A percentile compares a stretch with the other conserved stretches of the same genome.
Evolutionary conservation across 73 alveolate species (phyloP).

Genomic region (Durusdinium trenchii): DNA sequence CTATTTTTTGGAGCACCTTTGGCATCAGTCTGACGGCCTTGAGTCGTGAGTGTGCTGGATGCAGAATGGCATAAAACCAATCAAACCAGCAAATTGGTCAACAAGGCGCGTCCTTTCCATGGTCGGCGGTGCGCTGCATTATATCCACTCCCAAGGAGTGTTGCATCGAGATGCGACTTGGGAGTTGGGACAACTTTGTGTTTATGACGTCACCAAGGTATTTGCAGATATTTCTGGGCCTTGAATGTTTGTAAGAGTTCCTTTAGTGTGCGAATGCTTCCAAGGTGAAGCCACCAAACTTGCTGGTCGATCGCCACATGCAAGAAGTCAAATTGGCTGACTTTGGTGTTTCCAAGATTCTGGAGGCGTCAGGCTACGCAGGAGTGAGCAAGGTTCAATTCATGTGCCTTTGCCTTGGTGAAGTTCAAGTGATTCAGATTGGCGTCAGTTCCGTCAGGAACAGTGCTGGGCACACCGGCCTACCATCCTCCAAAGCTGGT

Average conservation of each 20-base stretch:
- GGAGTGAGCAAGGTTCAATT: conserved; percentile 6
- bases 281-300: conserved; percentile 85
- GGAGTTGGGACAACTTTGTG: not conserved
- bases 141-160: conserved; percentile 77
- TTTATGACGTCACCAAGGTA: not conserved
- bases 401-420: not conserved
- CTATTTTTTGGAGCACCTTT: conserved; percentile 34
- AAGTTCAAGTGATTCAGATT: not conserved
- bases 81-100: not conserved
- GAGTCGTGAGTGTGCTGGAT: too few relatives aligned
- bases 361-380: conserved; percentile 94
- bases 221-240: not conserved
- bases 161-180: conserved; percentile 86
- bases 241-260: too few relatives aligned
- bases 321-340: conserved; percentile 97
- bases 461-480: conserved; percentile 98
- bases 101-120: conserved; percentile 65
- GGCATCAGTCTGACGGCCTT: too few relatives aligned
- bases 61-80: not conserved
- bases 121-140: conserved; percentile 76
- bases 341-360: conserved; percentile 98
- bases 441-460: conserved; percentile 87
- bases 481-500: conserved; percentile 98
- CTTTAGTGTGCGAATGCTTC: not conserved
- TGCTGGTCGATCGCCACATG: conserved; percentile 49